Conservation (phyloP, 495 filamentous ascomycete species). For the Aspergillus steynii region DNA sequence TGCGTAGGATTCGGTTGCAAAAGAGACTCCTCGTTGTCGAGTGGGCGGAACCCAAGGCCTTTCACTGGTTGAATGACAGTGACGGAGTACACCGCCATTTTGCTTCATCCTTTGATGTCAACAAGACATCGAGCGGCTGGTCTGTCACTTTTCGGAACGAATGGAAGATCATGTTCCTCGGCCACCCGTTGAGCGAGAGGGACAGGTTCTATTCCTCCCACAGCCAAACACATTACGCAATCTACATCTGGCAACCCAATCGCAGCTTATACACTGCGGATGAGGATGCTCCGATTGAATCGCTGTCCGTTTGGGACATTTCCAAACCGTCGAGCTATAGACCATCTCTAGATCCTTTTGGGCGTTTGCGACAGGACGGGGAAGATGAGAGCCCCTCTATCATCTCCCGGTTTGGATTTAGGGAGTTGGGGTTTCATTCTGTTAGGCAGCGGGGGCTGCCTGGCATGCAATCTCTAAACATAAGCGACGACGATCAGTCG, state of each 20-base stretch:
- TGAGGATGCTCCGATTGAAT: slow-evolving; percentile 61
- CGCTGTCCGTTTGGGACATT: slow-evolving; percentile 68
- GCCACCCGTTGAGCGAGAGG: slow-evolving; percentile 57
- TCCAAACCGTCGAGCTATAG: slow-evolving; percentile 53
- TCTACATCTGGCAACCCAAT: slow-evolving; percentile 68
- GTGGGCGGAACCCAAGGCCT: slow-evolving; percentile 62
- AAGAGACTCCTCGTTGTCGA: slow-evolving; percentile 60
- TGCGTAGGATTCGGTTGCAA: slow-evolving; percentile 60
- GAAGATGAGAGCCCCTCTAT: slow-evolving; percentile 48
- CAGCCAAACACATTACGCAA: slow-evolving; percentile 60
- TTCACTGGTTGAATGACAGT: slow-evolving; percentile 58
- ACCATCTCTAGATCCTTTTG: slow-evolving; percentile 55
- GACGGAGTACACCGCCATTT: slow-evolving; percentile 64
- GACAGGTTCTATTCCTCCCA: slow-evolving; percentile 69
- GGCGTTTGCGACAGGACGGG: slow-evolving; percentile 32
- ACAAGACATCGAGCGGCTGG: slow-evolving; percentile 35
- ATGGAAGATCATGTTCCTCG: slow-evolving; percentile 66
- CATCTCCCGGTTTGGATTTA: slow-evolving; percentile 56
- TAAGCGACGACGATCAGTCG: slow-evolving; percentile 47
- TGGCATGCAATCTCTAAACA: slow-evolving; percentile 49
- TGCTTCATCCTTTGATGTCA: slow-evolving; percentile 62
- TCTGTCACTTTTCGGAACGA: slow-evolving; percentile 59
- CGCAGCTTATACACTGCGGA: slow-evolving; percentile 55
- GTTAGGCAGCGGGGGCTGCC: slow-evolving; percentile 60
- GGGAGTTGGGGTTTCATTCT: slow-evolving; percentile 56